These are phyloP conservation scores for Colletotrichum cereale DNA, from an alignment of 2,329 filamentous ascomycete genomes.

Conservation along the genomic window DNA sequence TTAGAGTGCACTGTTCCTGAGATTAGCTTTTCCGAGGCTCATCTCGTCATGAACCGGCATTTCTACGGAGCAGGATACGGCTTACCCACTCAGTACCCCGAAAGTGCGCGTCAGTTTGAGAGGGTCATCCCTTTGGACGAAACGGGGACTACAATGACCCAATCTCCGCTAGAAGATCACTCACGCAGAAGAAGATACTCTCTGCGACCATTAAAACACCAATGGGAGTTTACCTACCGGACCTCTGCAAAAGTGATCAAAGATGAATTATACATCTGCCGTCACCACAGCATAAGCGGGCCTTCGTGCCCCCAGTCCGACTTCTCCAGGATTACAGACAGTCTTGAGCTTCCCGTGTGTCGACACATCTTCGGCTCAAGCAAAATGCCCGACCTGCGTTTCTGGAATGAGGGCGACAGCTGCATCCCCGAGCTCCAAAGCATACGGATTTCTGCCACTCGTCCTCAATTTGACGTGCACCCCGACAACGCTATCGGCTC, in stretches of 20 bases:
- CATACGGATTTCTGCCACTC: not conserved
- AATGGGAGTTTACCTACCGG: not conserved
- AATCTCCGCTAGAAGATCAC: not conserved
- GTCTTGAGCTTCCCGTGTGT: slow-evolving; percentile 8
- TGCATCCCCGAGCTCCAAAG: slow-evolving; percentile 14
- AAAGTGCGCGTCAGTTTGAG: not conserved
- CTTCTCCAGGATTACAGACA: slow-evolving; percentile 6
- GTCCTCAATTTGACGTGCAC: not conserved
- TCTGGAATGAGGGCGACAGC: not conserved
- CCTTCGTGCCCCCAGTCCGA: not conserved
- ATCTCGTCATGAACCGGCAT: slow-evolving; percentile 16
- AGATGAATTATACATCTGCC: slow-evolving; percentile 2
- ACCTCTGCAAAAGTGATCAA: slow-evolving; percentile 9
- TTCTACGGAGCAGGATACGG: not conserved
- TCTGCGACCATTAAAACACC: not conserved
- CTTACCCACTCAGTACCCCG: not conserved
- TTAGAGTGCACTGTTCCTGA: not conserved
- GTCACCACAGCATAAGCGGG: not conserved
- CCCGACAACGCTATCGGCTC: slow-evolving; percentile 1
- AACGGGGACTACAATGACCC: not conserved
- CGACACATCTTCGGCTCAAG: slow-evolving; percentile 9
- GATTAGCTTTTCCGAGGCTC: not conserved
- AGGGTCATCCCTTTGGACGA: not conserved
- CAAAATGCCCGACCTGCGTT: slow-evolving; percentile 3
- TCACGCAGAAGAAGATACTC: not conserved